A percentile compares a stretch with the other conserved stretches of the same genome.
phyloP scores from a whole-genome alignment of 2,329 filamentous ascomycete species.

The Penicillium italicum region DNA sequence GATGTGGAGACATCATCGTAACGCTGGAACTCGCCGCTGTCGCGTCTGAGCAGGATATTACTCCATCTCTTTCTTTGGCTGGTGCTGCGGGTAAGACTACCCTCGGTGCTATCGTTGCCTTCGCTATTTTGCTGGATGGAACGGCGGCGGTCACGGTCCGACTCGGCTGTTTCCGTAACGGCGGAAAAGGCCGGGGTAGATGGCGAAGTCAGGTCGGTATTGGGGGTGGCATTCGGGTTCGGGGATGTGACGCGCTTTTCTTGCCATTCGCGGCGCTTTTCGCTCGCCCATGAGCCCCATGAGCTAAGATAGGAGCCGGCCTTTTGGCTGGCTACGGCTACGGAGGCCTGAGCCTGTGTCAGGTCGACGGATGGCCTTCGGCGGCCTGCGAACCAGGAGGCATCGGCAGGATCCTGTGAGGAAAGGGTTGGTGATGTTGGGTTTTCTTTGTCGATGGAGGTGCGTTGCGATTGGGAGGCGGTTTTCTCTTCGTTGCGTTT shows the following conservation, averaged over 20 bases:
- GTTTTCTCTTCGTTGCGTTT: slow-evolving; percentile 45
- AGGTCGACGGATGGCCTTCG: slow-evolving; percentile 47
- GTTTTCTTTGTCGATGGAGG: slow-evolving; percentile 28
- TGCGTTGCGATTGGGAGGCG: slow-evolving; percentile 25
- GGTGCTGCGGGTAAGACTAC: slow-evolving; percentile 29
- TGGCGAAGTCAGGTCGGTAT: slow-evolving; percentile 13
- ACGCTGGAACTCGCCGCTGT: slow-evolving; percentile 31
- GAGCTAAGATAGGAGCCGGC: slow-evolving; percentile 62
- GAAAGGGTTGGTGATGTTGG: slow-evolving; percentile 27
- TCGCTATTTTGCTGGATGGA: slow-evolving; percentile 31
- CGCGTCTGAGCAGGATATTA: slow-evolving; percentile 34
- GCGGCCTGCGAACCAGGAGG: slow-evolving; percentile 29
- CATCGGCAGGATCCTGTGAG: slow-evolving; percentile 10
- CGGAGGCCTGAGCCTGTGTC: slow-evolving; percentile 53
- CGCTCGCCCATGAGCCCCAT: slow-evolving; percentile 59
- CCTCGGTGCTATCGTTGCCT: slow-evolving; percentile 15
- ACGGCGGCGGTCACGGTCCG: slow-evolving; percentile 30
- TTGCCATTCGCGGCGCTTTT: slow-evolving; percentile 47
- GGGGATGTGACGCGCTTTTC: slow-evolving; percentile 34
- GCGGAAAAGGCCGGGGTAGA: slow-evolving; percentile 21
- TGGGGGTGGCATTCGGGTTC: background rate
- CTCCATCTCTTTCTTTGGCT: slow-evolving; percentile 40
- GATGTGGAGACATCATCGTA: slow-evolving; percentile 19
- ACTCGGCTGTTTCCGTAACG: slow-evolving; percentile 25
- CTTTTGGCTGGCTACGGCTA: slow-evolving; percentile 52